Conservation (phyloP, 1,284 basidiomycete genomes). For the Heliocybe sulcata region DNA sequence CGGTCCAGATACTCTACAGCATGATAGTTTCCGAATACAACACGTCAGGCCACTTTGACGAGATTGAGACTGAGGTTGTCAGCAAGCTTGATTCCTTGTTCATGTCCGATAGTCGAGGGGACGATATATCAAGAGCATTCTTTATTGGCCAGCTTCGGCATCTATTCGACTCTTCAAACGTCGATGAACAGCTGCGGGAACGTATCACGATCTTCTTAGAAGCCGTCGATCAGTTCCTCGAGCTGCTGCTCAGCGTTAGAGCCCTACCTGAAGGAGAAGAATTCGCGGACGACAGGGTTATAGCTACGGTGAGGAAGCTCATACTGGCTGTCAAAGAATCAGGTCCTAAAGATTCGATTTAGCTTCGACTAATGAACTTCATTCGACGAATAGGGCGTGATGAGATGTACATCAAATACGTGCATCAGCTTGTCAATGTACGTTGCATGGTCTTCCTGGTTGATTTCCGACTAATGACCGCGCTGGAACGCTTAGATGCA, state of each 20-base stretch:
- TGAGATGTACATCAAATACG: slow-evolving; percentile 91
- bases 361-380: slow-evolving; percentile 90
- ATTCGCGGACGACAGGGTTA: slow-evolving; percentile 90
- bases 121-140: slow-evolving; percentile 87
- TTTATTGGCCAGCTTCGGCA: slow-evolving; percentile 91
- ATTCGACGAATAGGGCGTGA: slow-evolving; percentile 81
- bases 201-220: slow-evolving; percentile 82
- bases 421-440: slow-evolving; percentile 89
- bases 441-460: slow-evolving; percentile 15
- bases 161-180: slow-evolving; percentile 78
- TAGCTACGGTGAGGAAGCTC: slow-evolving; percentile 68
- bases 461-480: slow-evolving; percentile 1
- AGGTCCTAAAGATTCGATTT: slow-evolving; percentile 5
- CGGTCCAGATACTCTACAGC: slow-evolving; percentile 88
- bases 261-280: slow-evolving; percentile 92
- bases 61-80: slow-evolving; percentile 92
- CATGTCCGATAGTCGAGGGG: slow-evolving; percentile 86
- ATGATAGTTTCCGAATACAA: slow-evolving; percentile 96
- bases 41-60: slow-evolving; percentile 73
- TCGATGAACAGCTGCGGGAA: slow-evolving; percentile 73
- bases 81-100: slow-evolving; percentile 89
- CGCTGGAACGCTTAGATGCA: slow-evolving; percentile 50
- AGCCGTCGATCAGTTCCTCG: slow-evolving; percentile 90
- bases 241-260: slow-evolving; percentile 87
- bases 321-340: not conserved